Evolutionary conservation across 495 filamentous ascomycete species (phyloP), one percentile per base, ranked within the genome.

Genomic region (Diplogelasinospora grovesii): DNA sequence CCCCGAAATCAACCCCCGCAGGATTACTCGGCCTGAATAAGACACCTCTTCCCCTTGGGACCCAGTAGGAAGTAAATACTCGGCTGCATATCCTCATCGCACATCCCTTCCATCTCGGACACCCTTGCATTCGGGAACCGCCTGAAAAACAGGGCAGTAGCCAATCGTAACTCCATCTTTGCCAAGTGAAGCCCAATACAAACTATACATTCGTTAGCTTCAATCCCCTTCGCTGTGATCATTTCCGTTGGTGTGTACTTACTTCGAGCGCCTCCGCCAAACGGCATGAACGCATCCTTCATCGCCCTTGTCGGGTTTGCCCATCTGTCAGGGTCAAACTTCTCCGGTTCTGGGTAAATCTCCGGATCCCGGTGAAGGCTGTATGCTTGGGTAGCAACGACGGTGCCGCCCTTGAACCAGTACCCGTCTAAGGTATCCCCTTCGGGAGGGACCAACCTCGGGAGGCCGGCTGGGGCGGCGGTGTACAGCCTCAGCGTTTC

Each of bases 401-500:
- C 61, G 14, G 46, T 51, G 9, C 61, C 55, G 0, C 30, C 43
- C 0, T 53, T 52, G 10, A 64, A 25, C 22, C 28, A 51, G 27
- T 63, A 53, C 3, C 49, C 50, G 7, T 29, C 32, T 10, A 67
- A 26, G 0, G 46, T 43, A 2, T 47, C 48, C 8, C 60, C 63
- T 10, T 47, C 52, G 3, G 46, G 20, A 3, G 52, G 52, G 0
- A 54, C 54, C 2, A 29, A 11, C 4, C 78, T 60, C 8, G 63
- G 63, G 13, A 74, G 50, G 0, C 48, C 73, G 3, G 59, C 49
- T 0, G 72, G 69, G 0, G 70, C 69, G 6, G 72, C 70, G 1
- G 70, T 60, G 41, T 78, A 65, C 9, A 81, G 48, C 1, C 79
- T 69, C n/a, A 84, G 60, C 0, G 76, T 63, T 52, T 83, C 79